Base-by-base conservation (phyloP, 2,329 filamentous ascomycete genomes). In the Aspergillus sp. region DNA sequence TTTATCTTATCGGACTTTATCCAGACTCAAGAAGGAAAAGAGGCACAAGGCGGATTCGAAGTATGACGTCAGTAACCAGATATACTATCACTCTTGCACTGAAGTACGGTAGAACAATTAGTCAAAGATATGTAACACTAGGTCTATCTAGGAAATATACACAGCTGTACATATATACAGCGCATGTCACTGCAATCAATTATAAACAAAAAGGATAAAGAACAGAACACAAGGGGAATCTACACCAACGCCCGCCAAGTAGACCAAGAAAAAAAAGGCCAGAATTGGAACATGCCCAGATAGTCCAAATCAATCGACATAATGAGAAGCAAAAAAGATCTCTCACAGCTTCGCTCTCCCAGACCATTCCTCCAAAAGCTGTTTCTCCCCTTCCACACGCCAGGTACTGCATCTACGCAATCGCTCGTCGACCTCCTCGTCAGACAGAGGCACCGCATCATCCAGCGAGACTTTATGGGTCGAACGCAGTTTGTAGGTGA, bases 371-470 rank as follows among this genome's bases (percentile, higher is more conserved):
- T 60, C 68, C 52, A 68, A 58, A 24, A 78, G 60, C 18, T 71
- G 67, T 45, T 65, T 66, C 65, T 80, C 78, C 6, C 72, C 71
- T 32, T 70, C 68, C 20, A 73, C 31, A 9, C 75, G 69, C 69
- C 72, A 75, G n/a, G 69, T 60, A 57, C 65, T 67, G 49, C 65
- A 69, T 22, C 52, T 65, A 10, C 60, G 60, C 60, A 80, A 60
- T 3, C 65, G 55, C 20, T 64, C 67, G 11, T 71, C 65, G 4
- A 76, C 74, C 53, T 78, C 73, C 29, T 74, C 70, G 53, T 80
- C 77, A 42, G 63, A 71, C 3, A 77, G 60, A 5, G 66, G 61
- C 54, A 71, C 70, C 0, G 73, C 63, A 20, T 73, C 61, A 32
- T 75, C 72, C n/a, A 78, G 54, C 1, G 73, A 68, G 5, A 75